Conservation (phyloP, 495 filamentous ascomycete genomes). For the Amniculicola lignicola region DNA sequence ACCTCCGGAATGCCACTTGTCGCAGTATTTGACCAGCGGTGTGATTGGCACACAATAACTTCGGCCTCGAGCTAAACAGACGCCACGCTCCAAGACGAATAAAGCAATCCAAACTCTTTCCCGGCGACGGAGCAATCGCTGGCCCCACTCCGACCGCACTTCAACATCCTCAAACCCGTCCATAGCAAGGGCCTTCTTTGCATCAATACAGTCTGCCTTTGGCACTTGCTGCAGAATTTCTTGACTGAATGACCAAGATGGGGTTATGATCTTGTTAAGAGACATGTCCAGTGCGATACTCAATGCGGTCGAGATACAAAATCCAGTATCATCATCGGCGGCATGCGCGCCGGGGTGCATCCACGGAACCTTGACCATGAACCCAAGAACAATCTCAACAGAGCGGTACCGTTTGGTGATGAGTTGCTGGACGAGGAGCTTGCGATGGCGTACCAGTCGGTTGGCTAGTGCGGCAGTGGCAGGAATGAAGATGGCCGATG, state of each 20-base stretch:
- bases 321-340: slow-evolving; percentile 69
- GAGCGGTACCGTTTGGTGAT: slow-evolving; percentile 59
- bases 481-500: slow-evolving; percentile 62
- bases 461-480: slow-evolving; percentile 60
- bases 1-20: slow-evolving; percentile 61
- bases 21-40: slow-evolving; percentile 61
- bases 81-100: slow-evolving; percentile 70
- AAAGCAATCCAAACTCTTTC: slow-evolving; percentile 69
- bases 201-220: slow-evolving; percentile 63
- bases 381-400: slow-evolving; percentile 69
- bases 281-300: slow-evolving; percentile 67
- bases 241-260: slow-evolving; percentile 51
- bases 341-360: slow-evolving; percentile 65
- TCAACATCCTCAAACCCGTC: slow-evolving; percentile 66
- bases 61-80: slow-evolving; percentile 66
- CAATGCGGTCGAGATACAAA: slow-evolving; percentile 65
- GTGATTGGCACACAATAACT: slow-evolving; percentile 65
- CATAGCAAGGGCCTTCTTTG: slow-evolving; percentile 59
- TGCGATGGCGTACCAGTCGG: slow-evolving; percentile 61
- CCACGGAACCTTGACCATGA: slow-evolving; percentile 77
- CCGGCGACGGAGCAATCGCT: slow-evolving; percentile 58
- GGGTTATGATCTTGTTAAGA: slow-evolving; percentile 63
- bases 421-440: slow-evolving; percentile 58
- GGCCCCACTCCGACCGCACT: slow-evolving; percentile 56
- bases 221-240: slow-evolving; percentile 51